Evolutionary conservation across 202 grass and related monocot species (phyloP).

Genomic region (Thinopyrum obtusiflorum): DNA sequence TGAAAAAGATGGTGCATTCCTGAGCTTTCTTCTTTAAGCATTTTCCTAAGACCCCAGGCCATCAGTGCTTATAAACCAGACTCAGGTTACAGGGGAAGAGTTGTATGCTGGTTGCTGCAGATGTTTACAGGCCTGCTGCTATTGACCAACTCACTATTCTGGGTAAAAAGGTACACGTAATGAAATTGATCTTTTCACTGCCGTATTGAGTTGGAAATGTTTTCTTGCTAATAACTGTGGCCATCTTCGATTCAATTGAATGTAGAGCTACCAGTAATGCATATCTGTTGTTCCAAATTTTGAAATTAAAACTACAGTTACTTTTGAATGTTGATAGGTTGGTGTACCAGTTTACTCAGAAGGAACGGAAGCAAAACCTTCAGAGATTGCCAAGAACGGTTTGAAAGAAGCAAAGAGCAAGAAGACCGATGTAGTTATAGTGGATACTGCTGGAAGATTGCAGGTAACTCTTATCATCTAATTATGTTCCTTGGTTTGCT

Average conservation of each 20-base stretch:
- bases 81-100: conserved; percentile 87
- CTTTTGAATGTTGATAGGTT: conserved; percentile 51
- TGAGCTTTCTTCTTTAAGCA: conserved; percentile 19
- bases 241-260: background rate
- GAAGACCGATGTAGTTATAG: conserved; percentile 71
- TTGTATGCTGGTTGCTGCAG: conserved; percentile 93
- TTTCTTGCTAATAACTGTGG: conserved; percentile 15
- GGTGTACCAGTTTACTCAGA: conserved; percentile 92
- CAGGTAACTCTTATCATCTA: conserved; percentile 51
- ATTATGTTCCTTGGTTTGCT: conserved; percentile 26
- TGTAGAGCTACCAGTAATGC: background rate
- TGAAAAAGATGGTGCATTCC: conserved; percentile 71
- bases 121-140: conserved; percentile 99
- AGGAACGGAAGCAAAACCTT: conserved; percentile 69
- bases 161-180: conserved; percentile 67
- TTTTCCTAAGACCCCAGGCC: conserved; percentile 16
- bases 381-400: conserved; percentile 73
- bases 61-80: conserved; percentile 47
- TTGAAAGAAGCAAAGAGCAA: conserved; percentile 79
- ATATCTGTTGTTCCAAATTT: background rate
- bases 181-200: background rate
- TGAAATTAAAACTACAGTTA: conserved; percentile 6
- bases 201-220: background rate
- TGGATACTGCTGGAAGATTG: conserved; percentile 95
- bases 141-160: conserved; percentile 94